Percentiles rank a stretch among this genome's conserved stretches.
Evolutionary conservation across 441 rosid genomes (phyloP).

Genomic region (Arabidopsis lyrata): DNA sequence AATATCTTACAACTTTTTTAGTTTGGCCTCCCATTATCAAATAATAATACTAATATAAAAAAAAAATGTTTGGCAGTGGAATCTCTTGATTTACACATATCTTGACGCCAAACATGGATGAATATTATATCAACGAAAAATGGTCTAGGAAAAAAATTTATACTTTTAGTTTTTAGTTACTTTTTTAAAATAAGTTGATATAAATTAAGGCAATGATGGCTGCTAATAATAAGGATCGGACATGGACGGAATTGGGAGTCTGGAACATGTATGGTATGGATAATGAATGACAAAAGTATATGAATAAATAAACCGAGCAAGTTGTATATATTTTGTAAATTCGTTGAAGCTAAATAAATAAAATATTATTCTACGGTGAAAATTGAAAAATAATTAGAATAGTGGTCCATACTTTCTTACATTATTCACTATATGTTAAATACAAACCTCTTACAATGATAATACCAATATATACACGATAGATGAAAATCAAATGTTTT

Average conservation of each 20-base stretch:
- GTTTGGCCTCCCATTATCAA: not conserved
- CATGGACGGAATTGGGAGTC: not conserved
- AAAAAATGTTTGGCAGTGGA: not conserved
- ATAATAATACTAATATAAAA: no score
- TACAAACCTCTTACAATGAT: not conserved
- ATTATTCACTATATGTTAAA: not conserved
- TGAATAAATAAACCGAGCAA: not conserved
- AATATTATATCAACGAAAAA: not conserved
- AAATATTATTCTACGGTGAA: not conserved
- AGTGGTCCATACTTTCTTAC: constrained; percentile 3
- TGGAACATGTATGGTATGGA: not conserved
- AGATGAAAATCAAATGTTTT: not conserved
- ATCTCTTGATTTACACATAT: not conserved
- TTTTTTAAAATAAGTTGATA: not conserved
- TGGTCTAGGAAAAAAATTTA: not conserved
- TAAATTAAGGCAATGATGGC: not conserved
- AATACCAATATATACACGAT: not conserved
- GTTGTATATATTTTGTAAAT: not conserved
- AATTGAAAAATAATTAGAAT: not conserved
- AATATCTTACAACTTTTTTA: not conserved
- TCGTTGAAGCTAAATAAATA: not conserved
- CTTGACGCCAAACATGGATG: constrained; percentile 5
- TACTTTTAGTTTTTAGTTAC: not conserved
- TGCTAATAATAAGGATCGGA: not conserved
- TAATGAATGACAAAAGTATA: not conserved